Conservation (phyloP, 768 basidiomycete species). For the Pleurotus djamor region DNA sequence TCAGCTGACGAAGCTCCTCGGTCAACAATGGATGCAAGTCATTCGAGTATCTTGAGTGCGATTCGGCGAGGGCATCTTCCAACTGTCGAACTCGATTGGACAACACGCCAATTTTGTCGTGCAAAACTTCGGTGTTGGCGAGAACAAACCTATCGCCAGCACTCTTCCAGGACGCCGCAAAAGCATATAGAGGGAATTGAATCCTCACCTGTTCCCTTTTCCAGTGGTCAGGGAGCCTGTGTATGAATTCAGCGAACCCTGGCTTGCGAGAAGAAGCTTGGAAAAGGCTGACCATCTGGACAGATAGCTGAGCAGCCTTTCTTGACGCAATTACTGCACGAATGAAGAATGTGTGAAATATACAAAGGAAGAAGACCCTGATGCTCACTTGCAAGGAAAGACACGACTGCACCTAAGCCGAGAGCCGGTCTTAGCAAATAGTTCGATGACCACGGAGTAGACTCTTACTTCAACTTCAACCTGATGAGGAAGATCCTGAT, state of each 20-base stretch:
- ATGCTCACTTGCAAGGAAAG: constrained; percentile 60
- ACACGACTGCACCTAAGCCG: constrained; percentile 53
- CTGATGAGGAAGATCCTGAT: constrained; percentile 27
- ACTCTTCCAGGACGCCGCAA: constrained; percentile 3
- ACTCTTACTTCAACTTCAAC: constrained; percentile 62
- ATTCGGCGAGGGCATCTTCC: constrained; percentile 62
- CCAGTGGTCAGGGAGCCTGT: constrained; percentile 70
- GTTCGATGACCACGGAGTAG: constrained; percentile 9
- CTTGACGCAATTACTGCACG: constrained; percentile 50
- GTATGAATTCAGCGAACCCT: constrained; percentile 12
- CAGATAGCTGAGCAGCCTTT: constrained; percentile 63
- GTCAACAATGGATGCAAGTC: constrained; percentile 57
- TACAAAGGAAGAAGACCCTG: constrained; percentile 4
- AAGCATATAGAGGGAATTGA: neutral
- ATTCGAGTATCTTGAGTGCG: constrained; percentile 44
- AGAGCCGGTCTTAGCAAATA: constrained; percentile 9
- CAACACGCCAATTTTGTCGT: constrained; percentile 63
- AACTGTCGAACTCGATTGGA: constrained; percentile 62
- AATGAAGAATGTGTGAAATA: neutral
- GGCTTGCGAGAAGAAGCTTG: constrained; percentile 3
- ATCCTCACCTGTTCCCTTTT: constrained; percentile 62
- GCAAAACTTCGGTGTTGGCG: constrained; percentile 67
- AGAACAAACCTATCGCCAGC: constrained; percentile 55
- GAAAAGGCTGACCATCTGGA: constrained; percentile 47
- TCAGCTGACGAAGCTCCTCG: constrained; percentile 62